These are phyloP conservation scores for Massarina eburnea DNA, from an alignment of 2,329 filamentous ascomycete species.

Conservation along the genomic window DNA sequence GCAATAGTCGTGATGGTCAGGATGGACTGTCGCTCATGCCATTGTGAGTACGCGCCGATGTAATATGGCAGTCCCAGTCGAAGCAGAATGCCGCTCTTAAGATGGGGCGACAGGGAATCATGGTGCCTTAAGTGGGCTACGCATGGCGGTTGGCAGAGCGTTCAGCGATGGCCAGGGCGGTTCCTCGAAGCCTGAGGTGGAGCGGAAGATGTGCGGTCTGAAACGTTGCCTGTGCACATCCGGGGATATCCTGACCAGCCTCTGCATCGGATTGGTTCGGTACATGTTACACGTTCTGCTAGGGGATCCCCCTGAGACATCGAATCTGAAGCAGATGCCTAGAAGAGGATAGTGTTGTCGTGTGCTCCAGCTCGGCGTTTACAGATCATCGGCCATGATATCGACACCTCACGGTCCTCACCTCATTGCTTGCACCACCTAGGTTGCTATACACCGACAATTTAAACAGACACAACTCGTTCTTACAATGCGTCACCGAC, in stretches of 20 bases:
- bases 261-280: slow-evolving; percentile 7
- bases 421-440: background rate
- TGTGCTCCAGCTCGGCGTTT: background rate
- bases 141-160: slow-evolving; percentile 20
- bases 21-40: slow-evolving; percentile 33
- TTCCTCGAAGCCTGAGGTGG: slow-evolving; percentile 6
- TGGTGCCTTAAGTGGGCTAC: slow-evolving; percentile 8
- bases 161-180: slow-evolving; percentile 10
- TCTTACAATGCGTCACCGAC: background rate
- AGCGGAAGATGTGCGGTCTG: slow-evolving; percentile 8
- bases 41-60: slow-evolving; percentile 12
- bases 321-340: slow-evolving; percentile 4
- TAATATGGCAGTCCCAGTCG: slow-evolving; percentile 5
- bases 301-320: slow-evolving; percentile 7
- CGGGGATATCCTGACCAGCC: background rate
- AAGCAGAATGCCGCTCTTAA: slow-evolving; percentile 19
- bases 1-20: slow-evolving; percentile 25
- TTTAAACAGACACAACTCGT: background rate
- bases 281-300: slow-evolving; percentile 1
- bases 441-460: background rate
- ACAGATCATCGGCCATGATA: background rate
- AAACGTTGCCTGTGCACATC: slow-evolving; percentile 11
- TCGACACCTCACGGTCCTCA: background rate
- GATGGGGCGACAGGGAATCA: slow-evolving; percentile 25
- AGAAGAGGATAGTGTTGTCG: background rate